phyloP scores from a whole-genome alignment of 495 filamentous ascomycete species.

The Neurospora cerealis region DNA sequence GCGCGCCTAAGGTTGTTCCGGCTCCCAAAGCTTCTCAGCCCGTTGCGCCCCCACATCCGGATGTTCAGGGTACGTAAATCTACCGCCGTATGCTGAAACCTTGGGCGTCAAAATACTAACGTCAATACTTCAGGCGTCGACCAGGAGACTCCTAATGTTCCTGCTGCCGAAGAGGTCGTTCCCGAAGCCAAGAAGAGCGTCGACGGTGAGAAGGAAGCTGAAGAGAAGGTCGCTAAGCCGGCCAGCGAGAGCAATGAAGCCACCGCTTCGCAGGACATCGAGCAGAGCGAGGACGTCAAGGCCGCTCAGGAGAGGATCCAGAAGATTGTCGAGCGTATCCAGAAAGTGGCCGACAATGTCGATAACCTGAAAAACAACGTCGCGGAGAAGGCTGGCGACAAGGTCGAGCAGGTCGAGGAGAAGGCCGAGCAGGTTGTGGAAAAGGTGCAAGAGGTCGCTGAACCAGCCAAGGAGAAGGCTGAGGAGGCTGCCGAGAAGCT shows the following conservation, averaged over 20 bases:
- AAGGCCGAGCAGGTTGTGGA: not conserved
- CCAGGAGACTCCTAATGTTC: slow-evolving; percentile 18
- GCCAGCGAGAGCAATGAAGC: slow-evolving; percentile 71
- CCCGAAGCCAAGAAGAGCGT: slow-evolving; percentile 47
- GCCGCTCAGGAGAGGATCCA: not conserved
- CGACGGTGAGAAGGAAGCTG: slow-evolving; percentile 51
- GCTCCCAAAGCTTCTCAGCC: slow-evolving; percentile 9
- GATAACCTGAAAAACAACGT: not conserved
- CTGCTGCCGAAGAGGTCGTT: slow-evolving; percentile 31
- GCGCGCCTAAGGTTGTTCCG: slow-evolving; percentile 8
- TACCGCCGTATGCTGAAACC: slow-evolving; percentile 28
- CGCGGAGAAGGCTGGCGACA: not conserved
- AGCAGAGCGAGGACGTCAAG: not conserved
- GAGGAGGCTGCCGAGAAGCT: not conserved
- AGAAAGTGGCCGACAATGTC: not conserved
- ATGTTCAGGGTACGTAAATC: slow-evolving; percentile 52
- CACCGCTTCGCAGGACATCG: slow-evolving; percentile 10
- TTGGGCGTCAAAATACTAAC: slow-evolving; percentile 43
- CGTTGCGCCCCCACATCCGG: slow-evolving; percentile 73
- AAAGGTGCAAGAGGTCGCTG: not conserved
- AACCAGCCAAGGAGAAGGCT: slow-evolving; percentile 4
- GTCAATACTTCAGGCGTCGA: slow-evolving; percentile 11
- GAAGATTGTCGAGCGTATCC: not conserved
- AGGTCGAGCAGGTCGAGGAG: not conserved
- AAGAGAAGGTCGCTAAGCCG: slow-evolving; percentile 53